Evolutionary conservation across 176 grass and related monocot genomes (phyloP), one percentile per base, ranked within the genome.

Genomic region (Aegilops tauschii): DNA sequence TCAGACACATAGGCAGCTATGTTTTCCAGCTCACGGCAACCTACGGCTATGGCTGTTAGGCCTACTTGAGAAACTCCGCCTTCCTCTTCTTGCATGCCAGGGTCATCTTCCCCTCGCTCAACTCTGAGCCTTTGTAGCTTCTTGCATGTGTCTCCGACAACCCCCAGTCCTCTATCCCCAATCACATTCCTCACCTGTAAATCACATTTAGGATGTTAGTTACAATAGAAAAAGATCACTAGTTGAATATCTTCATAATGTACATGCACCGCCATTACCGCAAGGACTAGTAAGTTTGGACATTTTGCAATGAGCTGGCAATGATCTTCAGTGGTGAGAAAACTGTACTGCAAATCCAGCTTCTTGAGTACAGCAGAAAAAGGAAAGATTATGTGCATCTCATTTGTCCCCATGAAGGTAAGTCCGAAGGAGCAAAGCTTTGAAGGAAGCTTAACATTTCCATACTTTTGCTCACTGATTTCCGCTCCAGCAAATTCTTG

Each of bases 101-200:
- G 90, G 31, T 96, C 93, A 77, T 96, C 96, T 13, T 86, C 96
- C 32, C 96, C 96, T 87, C 96, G 90, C 82, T 98, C 92, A 82
- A 96, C 76, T 91, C 96, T 86, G 78, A 98, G 88, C 73, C 88
- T 92, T 56, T 83, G 84, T 56, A 98, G 86, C 85, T 86, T 93
- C 96, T 96, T 96, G 82, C 93, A 94, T 69, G 93, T 96, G 56
- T 93, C 82, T 12, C 92, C 88, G 36, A 96, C 96, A 86, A 98
- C 83, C 52, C 69, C 82, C 44, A 98, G 47, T 87, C 93, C 92
- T 91, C 92, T 95, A 39, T 95, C 96, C 45, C 93, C 92, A 89
- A 98, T 98, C 63, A 94, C 92, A 91, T 98, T 94, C 78, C 92
- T 86, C 64, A 94, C 92, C 96, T 98, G 65, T 62, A 9, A n/a